phyloP scores from a whole-genome alignment of 1,139 yeast genomes.

The Yamadazyma sp. region DNA sequence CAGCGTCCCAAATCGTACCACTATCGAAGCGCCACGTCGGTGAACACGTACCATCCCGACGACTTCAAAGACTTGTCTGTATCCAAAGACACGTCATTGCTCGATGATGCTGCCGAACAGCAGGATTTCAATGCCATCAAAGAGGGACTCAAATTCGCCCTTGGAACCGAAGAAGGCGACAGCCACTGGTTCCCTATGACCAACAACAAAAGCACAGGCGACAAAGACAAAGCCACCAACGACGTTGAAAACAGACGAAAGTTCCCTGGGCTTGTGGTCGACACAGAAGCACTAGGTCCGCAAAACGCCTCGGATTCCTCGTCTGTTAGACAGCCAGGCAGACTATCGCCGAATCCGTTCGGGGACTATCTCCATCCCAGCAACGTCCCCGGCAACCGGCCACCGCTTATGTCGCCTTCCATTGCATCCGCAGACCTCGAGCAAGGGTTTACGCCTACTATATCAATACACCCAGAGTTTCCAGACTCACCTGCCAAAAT shows the following conservation, averaged over 20 bases:
- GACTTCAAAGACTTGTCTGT: not conserved
- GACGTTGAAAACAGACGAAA: too few relatives aligned
- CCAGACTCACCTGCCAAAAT: conserved; percentile 15
- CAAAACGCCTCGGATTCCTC: not conserved
- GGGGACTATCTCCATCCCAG: conserved; percentile 5
- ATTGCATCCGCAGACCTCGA: conserved; percentile 11
- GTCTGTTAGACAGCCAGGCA: not conserved
- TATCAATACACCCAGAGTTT: conserved; percentile 11
- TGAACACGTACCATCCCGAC: not conserved
- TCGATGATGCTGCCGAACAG: conserved; percentile 26
- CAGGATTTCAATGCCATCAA: conserved; percentile 35
- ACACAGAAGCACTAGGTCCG: too few relatives aligned
- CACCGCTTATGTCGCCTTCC: too few relatives aligned
- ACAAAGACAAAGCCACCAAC: not conserved
- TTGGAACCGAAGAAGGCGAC: conserved; percentile 28
- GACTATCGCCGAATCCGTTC: conserved; percentile 6
- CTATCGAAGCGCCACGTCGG: not conserved
- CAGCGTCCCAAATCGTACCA: conserved; percentile 6
- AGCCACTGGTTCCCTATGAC: conserved; percentile 28
- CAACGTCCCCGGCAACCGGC: conserved; percentile 7
- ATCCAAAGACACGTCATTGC: conserved; percentile 12
- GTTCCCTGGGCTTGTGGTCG: not conserved
- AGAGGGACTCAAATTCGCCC: conserved; percentile 39
- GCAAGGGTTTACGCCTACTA: conserved; percentile 13
- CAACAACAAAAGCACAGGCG: not conserved